A percentile compares a stretch with the other conserved stretches of the same genome.
These are phyloP conservation scores for Clausena lansium DNA, from an alignment of 345 rosid species.

Conservation along the genomic window DNA sequence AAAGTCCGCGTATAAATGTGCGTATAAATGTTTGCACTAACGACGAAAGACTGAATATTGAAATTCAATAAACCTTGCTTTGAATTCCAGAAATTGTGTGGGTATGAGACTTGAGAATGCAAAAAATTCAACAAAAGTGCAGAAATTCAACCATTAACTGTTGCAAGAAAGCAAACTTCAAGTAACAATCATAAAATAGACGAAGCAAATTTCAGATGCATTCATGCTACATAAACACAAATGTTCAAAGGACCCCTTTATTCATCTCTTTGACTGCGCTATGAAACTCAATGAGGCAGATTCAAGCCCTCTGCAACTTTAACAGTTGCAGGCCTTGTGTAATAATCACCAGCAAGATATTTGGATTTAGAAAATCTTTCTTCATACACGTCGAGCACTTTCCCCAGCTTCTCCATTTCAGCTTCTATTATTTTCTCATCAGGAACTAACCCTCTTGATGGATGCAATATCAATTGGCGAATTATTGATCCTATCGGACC, in stretches of 20 bases:
- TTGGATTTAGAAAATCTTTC: conserved; percentile 28
- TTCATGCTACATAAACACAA: neutral
- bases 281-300: neutral
- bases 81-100: neutral
- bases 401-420: conserved; percentile 25
- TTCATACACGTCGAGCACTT: conserved; percentile 53
- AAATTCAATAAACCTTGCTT: no score
- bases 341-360: conserved; percentile 38
- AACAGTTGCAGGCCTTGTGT: conserved; percentile 27
- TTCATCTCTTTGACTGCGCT: neutral
- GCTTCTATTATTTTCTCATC: conserved; percentile 31
- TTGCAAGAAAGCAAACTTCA: neutral
- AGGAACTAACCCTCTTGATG: conserved; percentile 24
- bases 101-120: neutral
- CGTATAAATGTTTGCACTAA: no score
- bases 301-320: conserved; percentile 14
- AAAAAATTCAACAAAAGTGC: no score
- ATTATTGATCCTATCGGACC: conserved; percentile 19
- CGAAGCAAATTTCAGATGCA: neutral
- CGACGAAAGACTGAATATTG: no score
- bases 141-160: neutral
- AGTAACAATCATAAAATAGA: neutral
- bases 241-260: neutral
- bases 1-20: no score
- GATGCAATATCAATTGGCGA: conserved; percentile 34